Evolutionary conservation across 495 filamentous ascomycete genomes (phyloP), one percentile per base, ranked within the genome.

Genomic region (Penicillium mononematosum): DNA sequence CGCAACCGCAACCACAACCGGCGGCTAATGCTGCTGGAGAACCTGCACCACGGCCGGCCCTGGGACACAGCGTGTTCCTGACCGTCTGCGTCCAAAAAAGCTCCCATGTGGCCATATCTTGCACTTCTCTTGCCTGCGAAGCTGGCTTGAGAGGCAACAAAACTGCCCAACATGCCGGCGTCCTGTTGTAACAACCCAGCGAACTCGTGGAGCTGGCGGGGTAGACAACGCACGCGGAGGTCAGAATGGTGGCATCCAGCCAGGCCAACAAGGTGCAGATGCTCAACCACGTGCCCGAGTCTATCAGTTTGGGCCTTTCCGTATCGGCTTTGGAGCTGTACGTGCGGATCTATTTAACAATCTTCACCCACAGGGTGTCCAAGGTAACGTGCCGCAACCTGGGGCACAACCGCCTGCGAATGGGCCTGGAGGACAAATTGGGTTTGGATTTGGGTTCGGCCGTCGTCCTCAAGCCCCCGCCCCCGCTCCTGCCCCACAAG

Each of bases 131-230:
- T 98, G 94, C 66, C 83, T 98, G 44, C 87, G 91, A 65, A 95
- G 93, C 69, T 98, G 94, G 94, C 77, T 98, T n/a, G 94, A 98
- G 75, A 85, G 94, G 53, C 94, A 98, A 70, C 95, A 98, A 70
- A 92, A 94, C 22, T 98, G 94, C 70, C 94, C 94, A 11, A 98
- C 93, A 4, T 98, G 94, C 69, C 85, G 94, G 55, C 81, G 90
- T 31, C 83, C 94, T 20, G 95, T 98, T 31, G 55, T 77, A 17
- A 61, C 60, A 2, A 62, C 70, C 14, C 68, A 72, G 45, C 64
- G 70, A 29, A 63, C 63, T 39, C 64, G 64, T 49, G 69, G 59
- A 34, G 53, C 69, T 45, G 62, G 51, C 20, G 70, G 55, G 14
- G 61, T 61, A 25, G 66, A 71, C 49, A 64, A 70, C 25, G 64